Evolutionary conservation across 345 rosid genomes (phyloP).

Genomic region (Gossypium sturtianum): DNA sequence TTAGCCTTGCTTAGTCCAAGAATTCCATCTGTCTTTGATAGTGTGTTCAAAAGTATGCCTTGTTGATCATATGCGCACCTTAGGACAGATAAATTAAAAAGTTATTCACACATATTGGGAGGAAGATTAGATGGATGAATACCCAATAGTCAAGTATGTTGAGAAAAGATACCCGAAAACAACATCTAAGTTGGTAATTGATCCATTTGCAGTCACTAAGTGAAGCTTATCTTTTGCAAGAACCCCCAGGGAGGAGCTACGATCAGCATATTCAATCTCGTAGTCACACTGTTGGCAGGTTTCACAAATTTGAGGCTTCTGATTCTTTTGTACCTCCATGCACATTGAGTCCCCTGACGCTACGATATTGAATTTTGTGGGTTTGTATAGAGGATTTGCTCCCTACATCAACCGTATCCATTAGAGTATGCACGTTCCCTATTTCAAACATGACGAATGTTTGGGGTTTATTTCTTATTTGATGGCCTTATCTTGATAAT

Average conservation of each 20-base stretch:
- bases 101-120: background rate
- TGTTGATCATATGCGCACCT: constrained; percentile 98
- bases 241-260: constrained; percentile 84
- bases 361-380: constrained; percentile 47
- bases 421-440: constrained; percentile 1
- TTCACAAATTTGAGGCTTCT: constrained; percentile 39
- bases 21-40: constrained; percentile 80
- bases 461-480: background rate
- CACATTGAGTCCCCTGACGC: constrained; percentile 52
- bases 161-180: constrained; percentile 63
- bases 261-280: constrained; percentile 93
- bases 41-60: constrained; percentile 64
- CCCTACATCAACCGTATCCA: constrained; percentile 52
- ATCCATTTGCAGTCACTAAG: constrained; percentile 58
- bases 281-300: constrained; percentile 81
- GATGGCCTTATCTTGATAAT: background rate
- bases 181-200: constrained; percentile 43
- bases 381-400: constrained; percentile 78
- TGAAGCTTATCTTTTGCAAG: constrained; percentile 80
- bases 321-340: constrained; percentile 57
- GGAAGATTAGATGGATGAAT: constrained; percentile 1
- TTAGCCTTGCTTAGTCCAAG: constrained; percentile 82
- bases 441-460: background rate
- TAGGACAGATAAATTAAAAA: constrained; percentile 6
- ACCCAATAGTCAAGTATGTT: background rate